Base-by-base conservation (phyloP, 148 eudicot genomes). In the Rhododendron henanense region DNA sequence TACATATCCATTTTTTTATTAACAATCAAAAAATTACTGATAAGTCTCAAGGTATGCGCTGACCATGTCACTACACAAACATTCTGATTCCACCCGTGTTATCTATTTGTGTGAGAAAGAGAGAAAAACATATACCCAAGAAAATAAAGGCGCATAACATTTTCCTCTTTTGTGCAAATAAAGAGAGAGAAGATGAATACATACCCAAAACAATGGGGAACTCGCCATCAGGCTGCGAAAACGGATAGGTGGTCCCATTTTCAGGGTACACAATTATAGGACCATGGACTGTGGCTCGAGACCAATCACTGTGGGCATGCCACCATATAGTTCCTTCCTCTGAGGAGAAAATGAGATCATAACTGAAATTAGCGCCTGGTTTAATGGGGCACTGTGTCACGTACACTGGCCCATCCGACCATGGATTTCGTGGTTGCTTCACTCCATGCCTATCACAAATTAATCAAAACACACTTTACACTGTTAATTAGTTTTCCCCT, bases 251-350 rank as follows among this genome's bases (percentile, higher is more conserved):
- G n/a, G n/a, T n/a, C n/a, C n/a, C n/a, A 18, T 51, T 25, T 7
- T 6, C 11, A 53, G 83, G 83, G n/a, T 81, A 31, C 11, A 81
- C 13, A 8, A 81, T 81, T 35, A 81, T 51, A 1, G 83, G 50
- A 28, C 83, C 83, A 53, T 81, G 83, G 0, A 81, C 83, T 1
- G 83, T 81, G 23, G 83, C 83, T 51, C 83, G 83, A 28, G 67
- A 13, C 83, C 83, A 81, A 37, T 81, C 67, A 81, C 82, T 79
- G 4, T 79, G 82, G 8, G 82, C 82, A 25, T 79, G 82, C 82
- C 82, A 79, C 82, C 82, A 79, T 3, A 79, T 28, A 7, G 82
- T 79, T 1, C 82, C 82, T 79, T 79, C 82, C 37, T 79, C 82
- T 0, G 37, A n/a, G 15, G 82, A 79, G 37, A 79, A 79, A n/a